Conservation (phyloP, 2,329 filamentous ascomycete genomes). For the Colletotrichum cuscutae region DNA sequence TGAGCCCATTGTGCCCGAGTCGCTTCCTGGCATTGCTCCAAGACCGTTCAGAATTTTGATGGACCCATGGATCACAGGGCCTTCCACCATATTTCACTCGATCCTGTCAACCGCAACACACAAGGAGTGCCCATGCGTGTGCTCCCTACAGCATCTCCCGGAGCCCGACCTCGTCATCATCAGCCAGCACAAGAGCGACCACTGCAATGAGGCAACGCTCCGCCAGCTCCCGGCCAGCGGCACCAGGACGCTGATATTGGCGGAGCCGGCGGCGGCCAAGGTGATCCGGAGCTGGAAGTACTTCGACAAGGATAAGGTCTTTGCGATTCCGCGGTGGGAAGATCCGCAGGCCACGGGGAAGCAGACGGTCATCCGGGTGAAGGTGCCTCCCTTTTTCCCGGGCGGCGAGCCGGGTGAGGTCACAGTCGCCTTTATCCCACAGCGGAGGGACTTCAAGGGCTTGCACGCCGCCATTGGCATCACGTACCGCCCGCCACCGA, state of each 20-base stretch:
- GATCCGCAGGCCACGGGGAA: conserved; percentile 48
- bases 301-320: conserved; percentile 65
- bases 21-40: conserved; percentile 48
- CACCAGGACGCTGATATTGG: conserved; percentile 70
- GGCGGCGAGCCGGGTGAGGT: conserved; percentile 71
- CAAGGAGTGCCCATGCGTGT: conserved; percentile 64
- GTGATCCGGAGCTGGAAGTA: conserved; percentile 75
- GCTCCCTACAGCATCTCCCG: conserved; percentile 56
- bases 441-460: conserved; percentile 68
- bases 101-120: conserved; percentile 70
- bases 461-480: conserved; percentile 76
- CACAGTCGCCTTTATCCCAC: conserved; percentile 74
- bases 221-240: conserved; percentile 66
- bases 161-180: conserved; percentile 58
- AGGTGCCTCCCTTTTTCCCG: conserved; percentile 62
- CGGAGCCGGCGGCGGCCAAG: conserved; percentile 72
- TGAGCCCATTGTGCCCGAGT: conserved; percentile 59
- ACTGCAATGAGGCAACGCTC: conserved; percentile 77
- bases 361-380: conserved; percentile 53
- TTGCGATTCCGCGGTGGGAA: conserved; percentile 58
- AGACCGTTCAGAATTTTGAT: conserved; percentile 74
- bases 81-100: conserved; percentile 68
- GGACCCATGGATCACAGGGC: conserved; percentile 76
- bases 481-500: conserved; percentile 72
- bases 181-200: conserved; percentile 65